Conservation (phyloP, 2,329 filamentous ascomycete genomes). For the Pyricularia pennisetigena region DNA sequence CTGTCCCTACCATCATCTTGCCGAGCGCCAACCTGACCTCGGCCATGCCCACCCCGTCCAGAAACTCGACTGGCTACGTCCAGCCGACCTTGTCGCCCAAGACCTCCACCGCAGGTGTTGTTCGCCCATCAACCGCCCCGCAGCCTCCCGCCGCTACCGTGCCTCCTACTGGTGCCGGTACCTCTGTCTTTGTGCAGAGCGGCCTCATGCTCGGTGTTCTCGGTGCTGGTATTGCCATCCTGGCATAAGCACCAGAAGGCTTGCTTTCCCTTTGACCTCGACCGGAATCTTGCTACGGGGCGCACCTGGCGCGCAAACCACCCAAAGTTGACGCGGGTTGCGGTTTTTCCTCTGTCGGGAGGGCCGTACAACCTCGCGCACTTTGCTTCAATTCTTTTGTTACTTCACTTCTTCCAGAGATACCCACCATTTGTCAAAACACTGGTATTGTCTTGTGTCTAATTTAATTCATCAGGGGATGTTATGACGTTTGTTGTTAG, state of each 20-base stretch:
- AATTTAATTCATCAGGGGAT: not conserved
- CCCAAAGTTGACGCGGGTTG: not conserved
- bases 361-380: not conserved
- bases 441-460: slow-evolving; percentile 3
- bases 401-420: not conserved
- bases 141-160: slow-evolving; percentile 13
- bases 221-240: slow-evolving; percentile 27
- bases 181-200: slow-evolving; percentile 25
- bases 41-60: slow-evolving; percentile 6
- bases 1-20: slow-evolving; percentile 9
- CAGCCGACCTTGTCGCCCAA: slow-evolving; percentile 15
- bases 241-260: slow-evolving; percentile 16
- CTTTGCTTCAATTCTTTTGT: not conserved
- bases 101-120: slow-evolving; percentile 7
- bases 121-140: slow-evolving; percentile 6
- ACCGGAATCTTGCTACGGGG: not conserved
- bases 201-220: slow-evolving; percentile 29
- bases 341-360: not conserved
- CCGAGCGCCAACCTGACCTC: slow-evolving; percentile 11
- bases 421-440: slow-evolving; percentile 2
- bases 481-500: not conserved
- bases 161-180: slow-evolving; percentile 10
- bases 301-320: not conserved
- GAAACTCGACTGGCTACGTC: slow-evolving; percentile 12
- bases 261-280: not conserved